These are phyloP conservation scores for Leishmania aethiopica DNA, from an alignment of 208 protist genomes.

Conservation along the genomic window DNA sequence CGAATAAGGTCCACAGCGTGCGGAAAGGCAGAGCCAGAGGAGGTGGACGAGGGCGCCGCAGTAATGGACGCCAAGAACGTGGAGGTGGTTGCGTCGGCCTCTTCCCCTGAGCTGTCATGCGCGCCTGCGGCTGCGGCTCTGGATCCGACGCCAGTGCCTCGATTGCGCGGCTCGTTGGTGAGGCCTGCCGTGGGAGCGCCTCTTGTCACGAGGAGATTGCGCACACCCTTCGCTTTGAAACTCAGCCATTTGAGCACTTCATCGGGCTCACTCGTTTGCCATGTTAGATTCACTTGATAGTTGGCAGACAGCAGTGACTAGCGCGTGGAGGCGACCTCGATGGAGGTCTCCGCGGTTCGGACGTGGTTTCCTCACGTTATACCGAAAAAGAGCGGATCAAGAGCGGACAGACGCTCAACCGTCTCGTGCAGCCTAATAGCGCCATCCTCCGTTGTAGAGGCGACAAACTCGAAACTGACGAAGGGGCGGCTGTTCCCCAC, in stretches of 20 bases:
- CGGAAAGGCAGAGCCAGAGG: slow-evolving; percentile 47
- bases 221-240: slow-evolving; percentile 82
- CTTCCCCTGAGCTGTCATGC: background rate
- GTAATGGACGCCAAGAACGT: background rate
- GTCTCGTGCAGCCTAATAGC: slow-evolving; percentile 81
- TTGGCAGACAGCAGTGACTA: slow-evolving; percentile 84
- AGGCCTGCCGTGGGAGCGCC: background rate
- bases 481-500: slow-evolving; percentile 53
- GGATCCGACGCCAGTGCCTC: background rate
- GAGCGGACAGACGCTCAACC: slow-evolving; percentile 77
- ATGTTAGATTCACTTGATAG: slow-evolving; percentile 95
- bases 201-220: slow-evolving; percentile 84
- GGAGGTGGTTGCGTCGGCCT: background rate
- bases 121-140: background rate
- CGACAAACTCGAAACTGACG: slow-evolving; percentile 94
- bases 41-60: background rate
- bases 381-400: slow-evolving; percentile 90
- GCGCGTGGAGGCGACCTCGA: slow-evolving; percentile 73
- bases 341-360: slow-evolving; percentile 71
- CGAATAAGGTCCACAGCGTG: slow-evolving; percentile 92
- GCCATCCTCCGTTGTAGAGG: slow-evolving; percentile 87
- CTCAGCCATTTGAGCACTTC: slow-evolving; percentile 74
- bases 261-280: slow-evolving; percentile 70
- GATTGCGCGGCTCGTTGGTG: background rate
- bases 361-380: slow-evolving; percentile 94